phyloP scores from a whole-genome alignment of 2,329 filamentous ascomycete species.

The Aspergillus novoparasiticus region DNA sequence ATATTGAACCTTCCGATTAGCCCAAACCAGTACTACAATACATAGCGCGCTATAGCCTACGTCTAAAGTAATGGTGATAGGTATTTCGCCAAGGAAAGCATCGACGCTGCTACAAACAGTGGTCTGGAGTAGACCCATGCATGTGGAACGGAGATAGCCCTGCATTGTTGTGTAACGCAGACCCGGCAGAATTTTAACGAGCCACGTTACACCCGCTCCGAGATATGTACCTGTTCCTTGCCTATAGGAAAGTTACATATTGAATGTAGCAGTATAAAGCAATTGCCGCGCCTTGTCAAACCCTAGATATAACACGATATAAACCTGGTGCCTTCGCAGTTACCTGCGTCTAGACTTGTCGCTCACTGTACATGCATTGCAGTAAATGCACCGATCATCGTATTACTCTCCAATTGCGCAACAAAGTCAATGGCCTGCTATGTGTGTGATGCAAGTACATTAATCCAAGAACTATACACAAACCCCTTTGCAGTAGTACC shows the following conservation, averaged over 20 bases:
- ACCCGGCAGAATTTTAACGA: neutral
- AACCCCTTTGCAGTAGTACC: neutral
- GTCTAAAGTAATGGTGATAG: too few relatives aligned
- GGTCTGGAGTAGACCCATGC: neutral
- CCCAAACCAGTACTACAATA: too few relatives aligned
- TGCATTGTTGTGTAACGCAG: neutral
- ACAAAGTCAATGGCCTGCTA: neutral
- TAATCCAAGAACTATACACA: neutral
- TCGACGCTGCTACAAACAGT: too few relatives aligned
- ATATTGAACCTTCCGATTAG: too few relatives aligned
- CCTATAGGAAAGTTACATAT: neutral
- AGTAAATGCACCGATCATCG: neutral
- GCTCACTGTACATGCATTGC: too few relatives aligned
- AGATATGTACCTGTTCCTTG: neutral
- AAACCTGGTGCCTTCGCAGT: too few relatives aligned
- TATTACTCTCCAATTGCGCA: neutral
- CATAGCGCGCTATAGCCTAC: too few relatives aligned
- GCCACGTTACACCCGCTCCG: neutral
- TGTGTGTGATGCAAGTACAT: neutral
- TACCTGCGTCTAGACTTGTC: too few relatives aligned
- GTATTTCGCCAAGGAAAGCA: too few relatives aligned
- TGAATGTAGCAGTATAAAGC: neutral
- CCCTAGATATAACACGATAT: neutral
- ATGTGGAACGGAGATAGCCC: neutral
- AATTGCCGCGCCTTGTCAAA: neutral